Percentiles rank a stretch among this genome's conserved stretches.
phyloP scores from a whole-genome alignment of 2,329 filamentous ascomycete species.

The Fusarium bactridioides region DNA sequence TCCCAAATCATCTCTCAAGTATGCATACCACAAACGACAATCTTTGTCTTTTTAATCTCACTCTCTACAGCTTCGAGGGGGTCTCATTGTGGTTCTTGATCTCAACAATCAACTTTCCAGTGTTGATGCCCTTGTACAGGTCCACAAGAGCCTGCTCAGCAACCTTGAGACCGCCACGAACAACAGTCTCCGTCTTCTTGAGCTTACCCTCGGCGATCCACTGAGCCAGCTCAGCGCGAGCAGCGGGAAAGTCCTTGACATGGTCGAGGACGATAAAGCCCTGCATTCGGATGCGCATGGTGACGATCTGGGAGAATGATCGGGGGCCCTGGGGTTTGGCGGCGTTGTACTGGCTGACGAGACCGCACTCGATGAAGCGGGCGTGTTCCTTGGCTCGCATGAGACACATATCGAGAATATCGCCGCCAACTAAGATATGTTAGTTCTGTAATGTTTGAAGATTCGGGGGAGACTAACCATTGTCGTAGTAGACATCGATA shows the following conservation, averaged over 20 bases:
- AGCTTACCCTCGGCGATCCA: conserved; percentile 78
- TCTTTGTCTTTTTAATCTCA: not conserved
- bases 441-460: not conserved
- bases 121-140: conserved; percentile 75
- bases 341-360: conserved; percentile 74
- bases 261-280: conserved; percentile 81
- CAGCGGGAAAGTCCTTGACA: conserved; percentile 63
- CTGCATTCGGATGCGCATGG: conserved; percentile 68
- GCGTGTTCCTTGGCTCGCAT: conserved; percentile 67
- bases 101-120: conserved; percentile 61
- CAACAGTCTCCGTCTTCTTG: conserved; percentile 74
- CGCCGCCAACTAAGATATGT: conserved; percentile 63
- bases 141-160: conserved; percentile 71
- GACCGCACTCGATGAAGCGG: conserved; percentile 77
- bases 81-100: conserved; percentile 44
- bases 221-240: conserved; percentile 67
- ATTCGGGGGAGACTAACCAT: conserved; percentile 48
- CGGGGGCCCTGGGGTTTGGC: conserved; percentile 62
- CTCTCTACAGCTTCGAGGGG: conserved; percentile 41
- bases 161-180: conserved; percentile 71
- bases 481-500: conserved; percentile 78
- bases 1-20: conserved; percentile 63
- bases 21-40: conserved; percentile 62
- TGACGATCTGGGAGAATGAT: conserved; percentile 62
- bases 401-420: conserved; percentile 73